phyloP scores from a whole-genome alignment of 148 eudicot genomes.

The Euryodendron excelsum region DNA sequence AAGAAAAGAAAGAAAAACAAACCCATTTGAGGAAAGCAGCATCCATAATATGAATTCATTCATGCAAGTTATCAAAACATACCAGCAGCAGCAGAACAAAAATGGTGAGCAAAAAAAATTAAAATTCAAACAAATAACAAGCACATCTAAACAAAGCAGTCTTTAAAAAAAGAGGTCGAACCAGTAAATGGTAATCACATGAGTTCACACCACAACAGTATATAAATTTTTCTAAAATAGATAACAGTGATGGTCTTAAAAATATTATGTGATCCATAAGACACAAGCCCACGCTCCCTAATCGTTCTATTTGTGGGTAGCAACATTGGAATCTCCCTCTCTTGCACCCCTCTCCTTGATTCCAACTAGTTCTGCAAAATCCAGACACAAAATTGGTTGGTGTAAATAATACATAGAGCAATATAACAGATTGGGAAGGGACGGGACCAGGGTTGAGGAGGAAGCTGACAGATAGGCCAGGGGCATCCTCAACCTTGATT shows the following conservation, averaged over 20 bases:
- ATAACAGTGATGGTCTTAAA: not conserved
- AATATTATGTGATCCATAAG: not conserved
- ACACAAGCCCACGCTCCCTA: constrained; percentile 11
- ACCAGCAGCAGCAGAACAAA: no score
- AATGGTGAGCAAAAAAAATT: no score
- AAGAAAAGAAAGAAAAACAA: no score
- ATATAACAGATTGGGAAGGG: not conserved
- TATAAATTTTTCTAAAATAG: not conserved
- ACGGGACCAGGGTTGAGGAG: not conserved
- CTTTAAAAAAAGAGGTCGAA: not conserved
- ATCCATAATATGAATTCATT: no score
- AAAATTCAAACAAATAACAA: no score
- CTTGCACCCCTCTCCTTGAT: not conserved
- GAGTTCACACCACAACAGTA: not conserved
- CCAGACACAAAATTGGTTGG: not conserved
- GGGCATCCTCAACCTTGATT: not conserved
- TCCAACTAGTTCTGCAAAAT: constrained; percentile 27
- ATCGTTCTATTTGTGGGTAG: not conserved
- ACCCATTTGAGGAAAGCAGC: no score
- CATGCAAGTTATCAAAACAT: no score
- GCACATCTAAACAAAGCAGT: not conserved
- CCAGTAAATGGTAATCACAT: not conserved
- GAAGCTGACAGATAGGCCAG: not conserved
- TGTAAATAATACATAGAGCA: not conserved
- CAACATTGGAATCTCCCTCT: not conserved